Base-by-base conservation (phyloP, 2,329 filamentous ascomycete genomes). In the Coniochaeta ligniaria region DNA sequence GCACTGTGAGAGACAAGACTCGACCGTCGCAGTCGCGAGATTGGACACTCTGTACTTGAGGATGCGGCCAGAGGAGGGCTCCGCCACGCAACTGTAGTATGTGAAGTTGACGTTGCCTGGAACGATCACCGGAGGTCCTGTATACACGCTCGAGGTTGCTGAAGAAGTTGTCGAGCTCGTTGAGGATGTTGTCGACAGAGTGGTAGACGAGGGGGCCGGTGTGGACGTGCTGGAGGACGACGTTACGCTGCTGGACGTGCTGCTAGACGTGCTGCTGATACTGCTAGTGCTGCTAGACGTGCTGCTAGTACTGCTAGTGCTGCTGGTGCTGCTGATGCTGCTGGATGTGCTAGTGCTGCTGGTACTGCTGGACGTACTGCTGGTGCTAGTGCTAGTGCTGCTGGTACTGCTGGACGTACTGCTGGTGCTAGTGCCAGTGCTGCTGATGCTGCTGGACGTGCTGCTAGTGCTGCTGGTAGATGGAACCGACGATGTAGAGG, bases 1-100 rank as follows among this genome's bases (percentile, higher is more conserved):
- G 60, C 63, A 65, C 41, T 54, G 47, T 6, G 47, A n/a, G n/a
- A 63, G 59, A 43, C 63, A 65, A 12, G 41, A 47, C 36, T 63
- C 59, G 52, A 59, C 35, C 22, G 61, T 63, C 59, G 61, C 55
- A 14, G 7, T 45, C 1, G 28, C 31, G 33, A 38, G 26, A 50
- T 57, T 41, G 31, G 24, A 26, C 35, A 55, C 33, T 12, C 41
- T n/a, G 12, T 60, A 41, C 41, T 20, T 22, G 28, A 59, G 38
- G 2, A 59, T 1, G 20, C 58, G 58, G 26, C 58, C 58, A 2
- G 58, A 59, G 6, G 58, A 59, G 16, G 58, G 58, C 58, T 59
- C 58, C 3, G 22, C 2, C 11, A 59, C 43, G 33, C 58, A 59
- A 14, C n/a, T 17, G 43, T 59, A 59, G 58, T 50, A 59, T 2